A percentile compares a stretch with the other conserved stretches of the same genome.
These are phyloP conservation scores for Pseudogymnoascus sp. DNA, from an alignment of 2,329 filamentous ascomycete species.

Conservation along the genomic window DNA sequence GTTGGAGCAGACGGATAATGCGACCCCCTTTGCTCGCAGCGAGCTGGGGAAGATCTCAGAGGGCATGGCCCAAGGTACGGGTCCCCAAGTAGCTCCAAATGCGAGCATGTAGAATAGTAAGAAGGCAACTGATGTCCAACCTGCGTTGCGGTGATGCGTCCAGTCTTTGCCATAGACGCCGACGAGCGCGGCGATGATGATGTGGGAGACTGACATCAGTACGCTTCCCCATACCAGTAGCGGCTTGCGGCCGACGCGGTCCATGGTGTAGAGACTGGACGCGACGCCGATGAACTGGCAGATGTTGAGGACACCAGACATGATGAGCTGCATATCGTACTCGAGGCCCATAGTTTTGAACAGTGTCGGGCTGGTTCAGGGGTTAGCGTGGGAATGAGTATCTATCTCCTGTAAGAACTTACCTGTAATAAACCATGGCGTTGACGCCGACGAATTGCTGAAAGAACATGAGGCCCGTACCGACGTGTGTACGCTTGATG, in stretches of 20 bases:
- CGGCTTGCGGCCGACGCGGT: slow-evolving; percentile 39
- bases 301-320: slow-evolving; percentile 48
- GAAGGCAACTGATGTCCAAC: slow-evolving; percentile 49
- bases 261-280: slow-evolving; percentile 42
- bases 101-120: slow-evolving; percentile 55
- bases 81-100: slow-evolving; percentile 38
- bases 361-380: slow-evolving; percentile 38
- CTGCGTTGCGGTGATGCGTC: slow-evolving; percentile 42
- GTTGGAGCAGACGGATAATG: slow-evolving; percentile 55
- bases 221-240: slow-evolving; percentile 39
- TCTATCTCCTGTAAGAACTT: not conserved
- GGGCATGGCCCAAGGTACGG: slow-evolving; percentile 33
- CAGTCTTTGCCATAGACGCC: slow-evolving; percentile 45
- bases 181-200: slow-evolving; percentile 47
- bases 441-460: slow-evolving; percentile 50
- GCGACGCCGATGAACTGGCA: slow-evolving; percentile 39
- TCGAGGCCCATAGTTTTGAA: slow-evolving; percentile 44
- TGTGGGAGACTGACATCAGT: slow-evolving; percentile 40
- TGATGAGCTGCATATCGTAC: slow-evolving; percentile 40
- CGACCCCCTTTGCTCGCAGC: slow-evolving; percentile 58
- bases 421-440: slow-evolving; percentile 55
- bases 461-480: slow-evolving; percentile 49
- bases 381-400: not conserved
- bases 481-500: slow-evolving; percentile 44
- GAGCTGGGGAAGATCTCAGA: slow-evolving; percentile 58